Base-by-base conservation (phyloP, 768 basidiomycete genomes). In the Boletus reticulatus region DNA sequence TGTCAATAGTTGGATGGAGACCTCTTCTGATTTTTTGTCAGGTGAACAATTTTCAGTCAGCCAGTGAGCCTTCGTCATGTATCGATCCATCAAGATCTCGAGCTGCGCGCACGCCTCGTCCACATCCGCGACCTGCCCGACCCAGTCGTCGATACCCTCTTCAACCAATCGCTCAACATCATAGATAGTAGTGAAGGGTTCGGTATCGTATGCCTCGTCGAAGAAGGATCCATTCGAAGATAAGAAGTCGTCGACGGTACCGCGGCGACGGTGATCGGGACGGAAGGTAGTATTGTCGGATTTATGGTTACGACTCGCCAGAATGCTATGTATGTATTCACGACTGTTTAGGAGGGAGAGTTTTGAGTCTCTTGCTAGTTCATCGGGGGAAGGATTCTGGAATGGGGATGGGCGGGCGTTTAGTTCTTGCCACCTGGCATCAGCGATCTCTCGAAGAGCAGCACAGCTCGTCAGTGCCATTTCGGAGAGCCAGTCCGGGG, bases 1-100 rank as follows among this genome's bases (percentile, higher is more conserved):
- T 0, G 66, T 67, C 43, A 83, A 61, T 24, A 80, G 50, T 69
- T 78, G 75, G 6, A 74, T 53, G 0, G 79, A 79, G 3, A 58
- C 32, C 37, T 68, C 56, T 52, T 80, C 77, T 16, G 74, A 69
- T 29, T 68, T 5, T 13, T 39, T 39, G 11, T 34, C 34, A 34
- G 12, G 12, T 36, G 34, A 11, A 36, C 4, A 14, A 19, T 17
- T 10, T 39, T 39, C 38, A 39, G 14, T 6, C 14, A 36, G 12
- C 4, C 14, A 14, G 5, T 3, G 16, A 9, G 60, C 56, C 17
- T 19, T 14, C 7, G 2, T 4, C 73, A 75, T 9, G 37, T 78
- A 74, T 9, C 58, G 39, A 7, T 48, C 42, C 36, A 22, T 68
- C 42, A 66, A 69, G 2, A 62, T 29, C 53, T 59, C 56, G 20